phyloP scores from a whole-genome alignment of 148 eudicot species.

The Rhododendron simsii region DNA sequence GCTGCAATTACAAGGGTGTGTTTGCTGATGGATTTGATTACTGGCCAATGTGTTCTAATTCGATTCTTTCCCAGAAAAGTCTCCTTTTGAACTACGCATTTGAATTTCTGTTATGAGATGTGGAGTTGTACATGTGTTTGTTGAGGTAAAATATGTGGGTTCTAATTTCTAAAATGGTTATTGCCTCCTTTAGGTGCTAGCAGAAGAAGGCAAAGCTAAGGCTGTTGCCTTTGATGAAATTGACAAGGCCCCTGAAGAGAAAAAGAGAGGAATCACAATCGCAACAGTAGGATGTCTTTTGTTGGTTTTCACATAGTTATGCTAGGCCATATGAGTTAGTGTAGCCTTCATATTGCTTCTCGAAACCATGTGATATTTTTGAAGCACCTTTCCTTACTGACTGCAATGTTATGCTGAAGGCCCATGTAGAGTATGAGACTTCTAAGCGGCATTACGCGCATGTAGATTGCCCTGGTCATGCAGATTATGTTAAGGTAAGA shows the following conservation, averaged over 20 bases:
- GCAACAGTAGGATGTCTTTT: slow-evolving; percentile 56
- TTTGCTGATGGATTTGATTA: not conserved
- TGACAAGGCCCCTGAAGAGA: slow-evolving; percentile 98
- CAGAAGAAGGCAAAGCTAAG: slow-evolving; percentile 88
- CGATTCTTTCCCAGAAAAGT: not conserved
- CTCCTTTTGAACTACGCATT: not conserved
- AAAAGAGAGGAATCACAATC: slow-evolving; percentile 88
- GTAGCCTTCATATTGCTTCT: not conserved
- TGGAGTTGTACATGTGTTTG: not conserved
- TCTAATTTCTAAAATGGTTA: not conserved
- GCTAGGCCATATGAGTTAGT: not conserved
- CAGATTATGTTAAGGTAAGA: slow-evolving; percentile 93
- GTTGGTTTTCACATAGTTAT: not conserved
- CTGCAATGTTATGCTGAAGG: slow-evolving; percentile 35
- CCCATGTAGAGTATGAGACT: slow-evolving; percentile 99
- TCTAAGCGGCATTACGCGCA: slow-evolving; percentile 85
- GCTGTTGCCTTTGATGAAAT: slow-evolving; percentile 96
- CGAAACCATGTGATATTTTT: not conserved
- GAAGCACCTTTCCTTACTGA: not conserved
- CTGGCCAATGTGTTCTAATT: not conserved
- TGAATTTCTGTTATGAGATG: not conserved
- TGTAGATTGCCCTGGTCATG: slow-evolving; percentile 98
- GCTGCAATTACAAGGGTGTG: slow-evolving; percentile 91
- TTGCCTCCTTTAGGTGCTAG: slow-evolving; percentile 50
- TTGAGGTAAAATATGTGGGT: not conserved